These are phyloP conservation scores for Umbelopsis sp. DNA, from an alignment of 192 early-diverging fungal species.

Conservation along the genomic window DNA sequence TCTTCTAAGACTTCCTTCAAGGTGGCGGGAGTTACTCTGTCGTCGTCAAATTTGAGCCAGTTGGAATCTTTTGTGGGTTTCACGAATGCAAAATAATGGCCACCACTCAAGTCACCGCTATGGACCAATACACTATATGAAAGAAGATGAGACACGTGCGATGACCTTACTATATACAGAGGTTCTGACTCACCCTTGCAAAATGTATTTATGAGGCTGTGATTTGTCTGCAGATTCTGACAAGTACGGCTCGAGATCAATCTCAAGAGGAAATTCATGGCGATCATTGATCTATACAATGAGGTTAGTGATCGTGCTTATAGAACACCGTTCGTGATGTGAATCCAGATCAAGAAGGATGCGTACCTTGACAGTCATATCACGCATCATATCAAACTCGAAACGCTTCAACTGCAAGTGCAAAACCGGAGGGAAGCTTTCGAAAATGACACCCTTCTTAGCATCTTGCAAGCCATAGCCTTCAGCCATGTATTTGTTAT, in stretches of 20 bases:
- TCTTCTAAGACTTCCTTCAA: conserved; percentile 89
- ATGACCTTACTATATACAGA: neutral
- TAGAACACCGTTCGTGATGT: neutral
- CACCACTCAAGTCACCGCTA: conserved; percentile 88
- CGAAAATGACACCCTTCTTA: conserved; percentile 95
- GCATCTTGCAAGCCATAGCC: conserved; percentile 94
- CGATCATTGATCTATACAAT: conserved; percentile 84
- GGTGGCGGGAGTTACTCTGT: conserved; percentile 82
- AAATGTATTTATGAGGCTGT: conserved; percentile 72
- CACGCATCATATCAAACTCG: conserved; percentile 93
- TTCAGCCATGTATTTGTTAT: conserved; percentile 97
- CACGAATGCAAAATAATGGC: conserved; percentile 94
- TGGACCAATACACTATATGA: conserved; percentile 86
- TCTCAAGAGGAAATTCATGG: conserved; percentile 88
- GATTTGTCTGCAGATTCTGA: conserved; percentile 63
- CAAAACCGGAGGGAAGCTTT: conserved; percentile 89
- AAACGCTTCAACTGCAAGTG: conserved; percentile 97
- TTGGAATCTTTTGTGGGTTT: conserved; percentile 76
- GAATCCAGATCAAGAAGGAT: neutral
- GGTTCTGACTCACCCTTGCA: conserved; percentile 73
- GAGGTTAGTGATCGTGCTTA: neutral
- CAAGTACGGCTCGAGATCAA: conserved; percentile 88
- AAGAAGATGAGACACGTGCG: conserved; percentile 7
- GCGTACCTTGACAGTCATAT: conserved; percentile 84
- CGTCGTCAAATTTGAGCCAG: conserved; percentile 96